Conservation (phyloP, 2,329 filamentous ascomycete species). For the Ophiostoma montium region DNA sequence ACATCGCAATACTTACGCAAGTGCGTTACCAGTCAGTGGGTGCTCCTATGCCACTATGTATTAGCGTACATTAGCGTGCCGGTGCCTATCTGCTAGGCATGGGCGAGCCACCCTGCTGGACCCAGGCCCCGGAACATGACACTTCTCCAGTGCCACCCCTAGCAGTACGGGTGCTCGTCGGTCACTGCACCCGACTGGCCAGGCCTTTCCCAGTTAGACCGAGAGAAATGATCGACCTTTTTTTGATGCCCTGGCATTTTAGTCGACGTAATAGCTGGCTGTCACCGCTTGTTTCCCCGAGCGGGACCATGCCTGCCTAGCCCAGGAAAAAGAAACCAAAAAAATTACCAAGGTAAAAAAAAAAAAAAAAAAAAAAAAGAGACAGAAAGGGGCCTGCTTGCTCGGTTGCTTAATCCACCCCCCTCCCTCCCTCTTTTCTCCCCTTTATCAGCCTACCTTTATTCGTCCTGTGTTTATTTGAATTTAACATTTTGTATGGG, state of each 20-base stretch:
- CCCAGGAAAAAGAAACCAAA: slow-evolving; percentile 6
- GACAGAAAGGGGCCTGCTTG: neutral
- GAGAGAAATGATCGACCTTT: slow-evolving; percentile 6
- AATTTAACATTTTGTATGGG: neutral
- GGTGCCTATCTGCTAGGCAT: slow-evolving; percentile 3
- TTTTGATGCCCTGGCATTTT: slow-evolving; percentile 6
- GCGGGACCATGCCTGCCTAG: slow-evolving; percentile 2
- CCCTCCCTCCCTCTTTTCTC: neutral
- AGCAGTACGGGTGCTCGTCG: slow-evolving; percentile 5
- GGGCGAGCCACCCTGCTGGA: slow-evolving; percentile 9
- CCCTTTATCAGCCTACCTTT: neutral
- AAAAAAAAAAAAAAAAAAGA: neutral
- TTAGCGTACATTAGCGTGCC: slow-evolving; percentile 8
- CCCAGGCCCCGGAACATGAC: slow-evolving; percentile 7
- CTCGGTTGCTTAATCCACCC: neutral
- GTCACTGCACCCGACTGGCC: slow-evolving; percentile 2
- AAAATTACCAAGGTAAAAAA: neutral
- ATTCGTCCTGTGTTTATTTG: neutral
- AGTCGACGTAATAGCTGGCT: neutral
- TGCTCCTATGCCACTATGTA: neutral
- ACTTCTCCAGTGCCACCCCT: neutral
- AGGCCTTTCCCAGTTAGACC: slow-evolving; percentile 6
- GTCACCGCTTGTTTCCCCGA: slow-evolving; percentile 13
- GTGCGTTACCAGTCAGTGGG: no score
- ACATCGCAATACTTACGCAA: no score